phyloP scores from a whole-genome alignment of 768 basidiomycete genomes.

The Fomitopsis pulvina region DNA sequence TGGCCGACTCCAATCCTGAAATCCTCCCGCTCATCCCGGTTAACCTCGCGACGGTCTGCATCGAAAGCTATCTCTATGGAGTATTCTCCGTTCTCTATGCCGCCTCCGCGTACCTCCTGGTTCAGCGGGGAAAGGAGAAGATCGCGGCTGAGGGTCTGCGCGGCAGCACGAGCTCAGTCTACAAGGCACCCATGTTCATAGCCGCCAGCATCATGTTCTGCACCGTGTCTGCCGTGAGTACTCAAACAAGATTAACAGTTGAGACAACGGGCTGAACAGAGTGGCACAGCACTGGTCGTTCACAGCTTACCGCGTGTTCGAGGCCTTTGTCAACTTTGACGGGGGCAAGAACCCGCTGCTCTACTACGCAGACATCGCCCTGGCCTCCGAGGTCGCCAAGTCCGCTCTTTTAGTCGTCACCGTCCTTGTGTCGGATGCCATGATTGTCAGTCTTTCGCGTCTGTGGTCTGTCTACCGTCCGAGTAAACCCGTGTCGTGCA shows the following conservation, averaged over 20 bases:
- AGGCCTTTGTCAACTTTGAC: constrained; percentile 1
- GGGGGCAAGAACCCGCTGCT: background rate
- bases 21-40: background rate
- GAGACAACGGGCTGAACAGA: background rate
- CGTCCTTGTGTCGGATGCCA: background rate
- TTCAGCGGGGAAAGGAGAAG: background rate
- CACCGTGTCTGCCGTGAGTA: constrained; percentile 1
- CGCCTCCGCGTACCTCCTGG: background rate
- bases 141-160: background rate
- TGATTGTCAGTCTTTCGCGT: background rate
- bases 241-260: background rate
- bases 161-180: background rate
- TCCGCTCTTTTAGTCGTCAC: background rate
- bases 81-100: constrained; percentile 3
- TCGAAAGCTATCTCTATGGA: constrained; percentile 7
- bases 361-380: background rate
- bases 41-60: constrained; percentile 3
- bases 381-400: background rate
- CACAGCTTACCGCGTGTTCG: background rate
- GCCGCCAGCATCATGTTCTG: background rate
- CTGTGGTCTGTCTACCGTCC: background rate
- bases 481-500: background rate
- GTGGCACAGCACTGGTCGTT: background rate
- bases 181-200: constrained; percentile 1
- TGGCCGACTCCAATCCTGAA: background rate